Conservation (phyloP, 306 rosid species). For the Dalbergia oliveri region DNA sequence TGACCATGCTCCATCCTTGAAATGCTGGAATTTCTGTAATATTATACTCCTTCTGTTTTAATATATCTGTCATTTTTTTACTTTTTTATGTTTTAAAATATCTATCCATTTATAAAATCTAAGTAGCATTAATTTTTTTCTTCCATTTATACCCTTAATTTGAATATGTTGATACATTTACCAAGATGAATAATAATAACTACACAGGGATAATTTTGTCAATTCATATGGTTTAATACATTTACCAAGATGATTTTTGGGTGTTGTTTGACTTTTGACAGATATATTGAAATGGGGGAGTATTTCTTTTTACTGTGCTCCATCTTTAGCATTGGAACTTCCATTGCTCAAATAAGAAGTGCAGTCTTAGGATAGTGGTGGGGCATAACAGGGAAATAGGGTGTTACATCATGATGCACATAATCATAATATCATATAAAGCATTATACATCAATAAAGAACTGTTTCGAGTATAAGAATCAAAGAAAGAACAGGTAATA, state of each 20-base stretch:
- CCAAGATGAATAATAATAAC: no score
- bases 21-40: constrained; percentile 11
- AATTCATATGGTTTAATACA: no score
- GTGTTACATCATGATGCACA: constrained; percentile 25
- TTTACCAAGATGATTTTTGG: no score
- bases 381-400: constrained; percentile 21
- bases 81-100: no score
- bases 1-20: constrained; percentile 3
- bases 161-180: no score
- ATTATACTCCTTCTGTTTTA: neutral
- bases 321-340: constrained; percentile 24
- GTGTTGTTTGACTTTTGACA: no score
- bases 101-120: no score
- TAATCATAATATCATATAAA: constrained; percentile 1
- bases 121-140: no score
- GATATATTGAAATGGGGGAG: no score
- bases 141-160: no score
- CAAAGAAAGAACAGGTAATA: constrained; percentile 6
- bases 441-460: constrained; percentile 23
- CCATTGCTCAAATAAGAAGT: constrained; percentile 25
- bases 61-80: no score
- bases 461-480: constrained; percentile 2
- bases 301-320: constrained; percentile 10
- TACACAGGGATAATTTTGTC: no score
- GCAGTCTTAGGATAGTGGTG: constrained; percentile 1